phyloP scores from a whole-genome alignment of 148 eudicot genomes.

The Vaccinium darrowii region DNA sequence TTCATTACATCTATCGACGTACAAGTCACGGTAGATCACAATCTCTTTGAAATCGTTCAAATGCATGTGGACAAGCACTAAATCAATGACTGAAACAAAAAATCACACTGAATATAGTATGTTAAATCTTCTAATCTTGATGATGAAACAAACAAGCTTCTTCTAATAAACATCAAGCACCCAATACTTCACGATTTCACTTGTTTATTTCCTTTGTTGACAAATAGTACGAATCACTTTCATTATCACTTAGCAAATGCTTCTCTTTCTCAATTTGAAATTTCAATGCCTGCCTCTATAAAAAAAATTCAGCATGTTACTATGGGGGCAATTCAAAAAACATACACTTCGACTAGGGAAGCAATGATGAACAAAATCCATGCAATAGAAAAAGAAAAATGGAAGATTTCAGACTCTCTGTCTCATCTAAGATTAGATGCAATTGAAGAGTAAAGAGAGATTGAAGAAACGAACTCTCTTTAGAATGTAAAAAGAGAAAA shows the following conservation, averaged over 20 bases:
- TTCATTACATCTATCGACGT: not conserved
- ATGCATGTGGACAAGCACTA: not conserved
- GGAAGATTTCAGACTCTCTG: not conserved
- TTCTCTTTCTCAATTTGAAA: not conserved
- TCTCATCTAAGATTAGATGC: not conserved
- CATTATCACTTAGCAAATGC: too few relatives aligned
- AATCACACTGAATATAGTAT: not conserved
- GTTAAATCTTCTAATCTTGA: not conserved
- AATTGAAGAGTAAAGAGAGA: not conserved
- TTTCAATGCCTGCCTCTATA: not conserved
- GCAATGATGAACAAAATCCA: not conserved
- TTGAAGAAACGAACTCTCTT: not conserved
- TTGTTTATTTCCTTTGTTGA: not conserved
- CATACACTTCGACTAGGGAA: not conserved
- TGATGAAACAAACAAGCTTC: not conserved
- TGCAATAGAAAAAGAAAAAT: not conserved
- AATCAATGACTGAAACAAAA: not conserved
- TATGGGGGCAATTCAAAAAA: not conserved
- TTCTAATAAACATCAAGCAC: not conserved
- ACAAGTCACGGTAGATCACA: not conserved
- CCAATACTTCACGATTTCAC: not conserved
- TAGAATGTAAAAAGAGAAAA: not conserved
- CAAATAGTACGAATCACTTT: not conserved
- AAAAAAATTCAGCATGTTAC: not conserved
- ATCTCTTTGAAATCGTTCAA: not conserved